Percentiles rank a stretch among this genome's conserved stretches.
Evolutionary conservation across 1,284 basidiomycete genomes (phyloP).

Genomic region (Hymenochaete sp.): DNA sequence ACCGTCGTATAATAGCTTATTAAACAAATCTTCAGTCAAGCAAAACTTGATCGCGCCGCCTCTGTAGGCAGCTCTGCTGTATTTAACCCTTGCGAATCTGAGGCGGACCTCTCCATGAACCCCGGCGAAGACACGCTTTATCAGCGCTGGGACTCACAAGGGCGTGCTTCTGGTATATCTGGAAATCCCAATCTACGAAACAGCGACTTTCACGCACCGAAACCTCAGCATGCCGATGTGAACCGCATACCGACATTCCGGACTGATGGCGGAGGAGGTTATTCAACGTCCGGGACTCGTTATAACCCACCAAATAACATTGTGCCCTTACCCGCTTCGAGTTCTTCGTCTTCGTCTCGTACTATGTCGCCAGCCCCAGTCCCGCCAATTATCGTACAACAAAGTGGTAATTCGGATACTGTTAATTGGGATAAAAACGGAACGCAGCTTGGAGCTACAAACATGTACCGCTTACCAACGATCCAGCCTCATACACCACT

Average conservation of each 20-base stretch:
- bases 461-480: slow-evolving; percentile 13
- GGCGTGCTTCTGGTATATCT: slow-evolving; percentile 9
- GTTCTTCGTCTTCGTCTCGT: neutral
- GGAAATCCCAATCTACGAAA: slow-evolving; percentile 11
- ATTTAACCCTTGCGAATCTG: slow-evolving; percentile 16
- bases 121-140: slow-evolving; percentile 9
- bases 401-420: slow-evolving; percentile 11
- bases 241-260: slow-evolving; percentile 5
- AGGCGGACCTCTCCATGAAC: slow-evolving; percentile 15
- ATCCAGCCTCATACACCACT: slow-evolving; percentile 13
- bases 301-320: slow-evolving; percentile 6
- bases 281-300: slow-evolving; percentile 1
- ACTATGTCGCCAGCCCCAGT: neutral
- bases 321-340: neutral
- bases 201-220: slow-evolving; percentile 7
- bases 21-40: slow-evolving; percentile 9
- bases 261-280: slow-evolving; percentile 7
- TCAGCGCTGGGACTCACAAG: slow-evolving; percentile 14
- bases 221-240: slow-evolving; percentile 6
- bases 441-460: slow-evolving; percentile 6
- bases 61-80: slow-evolving; percentile 4
- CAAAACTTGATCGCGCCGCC: slow-evolving; percentile 14
- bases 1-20: neutral
- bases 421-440: slow-evolving; percentile 13
- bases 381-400: neutral